Conservation (phyloP, 225 moss, liverwort and hornwort species). For the Physcomitrium patens region DNA sequence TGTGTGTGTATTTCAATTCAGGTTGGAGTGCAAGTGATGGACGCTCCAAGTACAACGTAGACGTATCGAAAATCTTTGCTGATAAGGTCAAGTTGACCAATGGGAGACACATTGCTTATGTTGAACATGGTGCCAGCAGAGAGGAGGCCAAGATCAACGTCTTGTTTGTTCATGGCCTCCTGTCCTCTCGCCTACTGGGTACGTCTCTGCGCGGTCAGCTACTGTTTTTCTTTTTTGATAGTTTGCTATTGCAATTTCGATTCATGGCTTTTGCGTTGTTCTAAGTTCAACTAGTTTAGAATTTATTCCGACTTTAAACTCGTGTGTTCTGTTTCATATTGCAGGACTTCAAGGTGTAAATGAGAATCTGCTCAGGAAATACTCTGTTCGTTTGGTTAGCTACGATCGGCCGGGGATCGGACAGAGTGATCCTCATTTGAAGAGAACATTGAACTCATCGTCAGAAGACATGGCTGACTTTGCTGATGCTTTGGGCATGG, state of each 20-base stretch:
- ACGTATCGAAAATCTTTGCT: slow-evolving; percentile 50
- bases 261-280: background rate
- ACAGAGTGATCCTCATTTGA: slow-evolving; percentile 80
- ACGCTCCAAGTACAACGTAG: slow-evolving; percentile 57
- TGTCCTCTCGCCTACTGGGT: slow-evolving; percentile 53
- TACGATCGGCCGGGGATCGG: slow-evolving; percentile 95
- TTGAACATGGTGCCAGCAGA: slow-evolving; percentile 60
- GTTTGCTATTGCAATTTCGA: background rate
- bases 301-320: background rate
- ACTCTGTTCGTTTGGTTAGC: slow-evolving; percentile 71
- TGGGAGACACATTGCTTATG: slow-evolving; percentile 53
- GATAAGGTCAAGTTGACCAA: slow-evolving; percentile 44
- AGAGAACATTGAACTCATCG: slow-evolving; percentile 70
- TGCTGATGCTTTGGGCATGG: slow-evolving; percentile 77
- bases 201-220: background rate
- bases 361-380: slow-evolving; percentile 66
- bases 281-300: background rate
- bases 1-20: slow-evolving; percentile 23
- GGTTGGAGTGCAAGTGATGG: slow-evolving; percentile 54
- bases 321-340: slow-evolving; percentile 2
- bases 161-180: slow-evolving; percentile 43
- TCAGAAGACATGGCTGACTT: slow-evolving; percentile 85
- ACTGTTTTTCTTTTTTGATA: background rate
- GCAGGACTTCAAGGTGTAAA: slow-evolving; percentile 86
- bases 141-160: slow-evolving; percentile 53